phyloP scores from a whole-genome alignment of 1,284 basidiomycete genomes.

The Stygiomarasmius scandens region DNA sequence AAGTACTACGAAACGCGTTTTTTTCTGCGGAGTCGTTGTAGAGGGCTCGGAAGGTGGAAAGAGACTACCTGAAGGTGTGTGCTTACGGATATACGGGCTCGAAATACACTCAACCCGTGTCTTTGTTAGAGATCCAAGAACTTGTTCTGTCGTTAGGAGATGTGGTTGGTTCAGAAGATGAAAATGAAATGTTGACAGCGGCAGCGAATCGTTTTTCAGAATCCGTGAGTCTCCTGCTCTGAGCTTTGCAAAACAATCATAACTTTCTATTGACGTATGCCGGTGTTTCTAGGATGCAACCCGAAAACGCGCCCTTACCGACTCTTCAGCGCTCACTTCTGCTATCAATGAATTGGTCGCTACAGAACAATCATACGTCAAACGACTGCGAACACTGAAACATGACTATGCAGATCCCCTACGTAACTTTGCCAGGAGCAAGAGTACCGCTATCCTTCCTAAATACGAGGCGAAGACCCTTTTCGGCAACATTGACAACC shows the following conservation, averaged over 20 bases:
- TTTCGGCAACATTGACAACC: slow-evolving; percentile 91
- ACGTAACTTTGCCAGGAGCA: slow-evolving; percentile 80
- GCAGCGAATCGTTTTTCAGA: slow-evolving; percentile 41
- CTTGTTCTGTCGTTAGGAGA: slow-evolving; percentile 76
- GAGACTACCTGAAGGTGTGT: slow-evolving; percentile 68
- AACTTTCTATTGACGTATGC: not conserved
- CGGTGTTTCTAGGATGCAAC: slow-evolving; percentile 37
- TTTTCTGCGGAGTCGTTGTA: slow-evolving; percentile 81
- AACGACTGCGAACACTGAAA: slow-evolving; percentile 74
- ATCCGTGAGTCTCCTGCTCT: slow-evolving; percentile 41
- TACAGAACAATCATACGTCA: slow-evolving; percentile 80
- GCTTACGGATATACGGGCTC: not conserved
- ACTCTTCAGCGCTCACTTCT: slow-evolving; percentile 65
- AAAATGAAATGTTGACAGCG: slow-evolving; percentile 44
- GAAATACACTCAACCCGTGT: slow-evolving; percentile 8
- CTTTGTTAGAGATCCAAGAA: slow-evolving; percentile 69
- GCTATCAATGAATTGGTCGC: slow-evolving; percentile 76
- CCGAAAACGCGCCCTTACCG: slow-evolving; percentile 60
- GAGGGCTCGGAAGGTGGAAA: slow-evolving; percentile 72
- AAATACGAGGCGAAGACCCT: slow-evolving; percentile 90
- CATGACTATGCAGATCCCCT: slow-evolving; percentile 89
- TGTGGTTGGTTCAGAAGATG: slow-evolving; percentile 48
- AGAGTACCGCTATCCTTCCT: slow-evolving; percentile 85
- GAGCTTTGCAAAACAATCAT: not conserved
- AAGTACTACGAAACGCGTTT: slow-evolving; percentile 68